Percentiles rank a stretch among this genome's conserved stretches.
phyloP scores from a whole-genome alignment of 1,139 yeast species.

The Nakaseomyces bracarensis region DNA sequence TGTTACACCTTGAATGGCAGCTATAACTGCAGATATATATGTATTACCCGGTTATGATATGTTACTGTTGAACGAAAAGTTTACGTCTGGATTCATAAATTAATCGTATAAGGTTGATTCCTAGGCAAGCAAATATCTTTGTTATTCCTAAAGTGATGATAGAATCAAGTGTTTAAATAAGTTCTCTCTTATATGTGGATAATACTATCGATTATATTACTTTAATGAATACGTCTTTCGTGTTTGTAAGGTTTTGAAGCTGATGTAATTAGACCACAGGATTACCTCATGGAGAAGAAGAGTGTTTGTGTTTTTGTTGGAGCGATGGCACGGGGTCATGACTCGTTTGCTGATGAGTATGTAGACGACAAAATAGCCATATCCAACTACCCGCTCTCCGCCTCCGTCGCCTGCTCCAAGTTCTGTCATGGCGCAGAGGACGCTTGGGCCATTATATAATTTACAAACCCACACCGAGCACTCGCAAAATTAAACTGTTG shows the following conservation, averaged over 20 bases:
- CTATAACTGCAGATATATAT: too few relatives aligned
- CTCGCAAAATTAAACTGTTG: conserved; percentile 9
- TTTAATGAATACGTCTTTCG: not conserved
- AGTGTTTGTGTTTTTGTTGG: conserved; percentile 97
- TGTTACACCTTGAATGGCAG: too few relatives aligned
- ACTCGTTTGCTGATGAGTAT: conserved; percentile 91
- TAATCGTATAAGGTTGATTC: too few relatives aligned
- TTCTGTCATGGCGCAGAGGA: conserved; percentile 99
- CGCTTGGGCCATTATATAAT: conserved; percentile 75
- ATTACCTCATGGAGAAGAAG: conserved; percentile 74
- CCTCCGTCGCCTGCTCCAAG: conserved; percentile 96
- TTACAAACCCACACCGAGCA: conserved; percentile 5
- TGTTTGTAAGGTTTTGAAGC: conserved; percentile 61
- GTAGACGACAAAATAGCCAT: conserved; percentile 96
- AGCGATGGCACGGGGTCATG: conserved; percentile 98
- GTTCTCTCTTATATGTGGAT: too few relatives aligned
- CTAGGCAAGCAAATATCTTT: too few relatives aligned
- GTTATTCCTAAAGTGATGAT: too few relatives aligned
- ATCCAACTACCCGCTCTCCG: conserved; percentile 90
- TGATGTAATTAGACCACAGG: conserved; percentile 72
- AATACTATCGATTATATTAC: too few relatives aligned
- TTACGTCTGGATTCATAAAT: too few relatives aligned
- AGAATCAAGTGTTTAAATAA: too few relatives aligned
- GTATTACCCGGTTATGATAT: too few relatives aligned
- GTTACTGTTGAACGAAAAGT: too few relatives aligned